Conservation (phyloP, 768 basidiomycete genomes). For the Solioccasus polychromus region DNA sequence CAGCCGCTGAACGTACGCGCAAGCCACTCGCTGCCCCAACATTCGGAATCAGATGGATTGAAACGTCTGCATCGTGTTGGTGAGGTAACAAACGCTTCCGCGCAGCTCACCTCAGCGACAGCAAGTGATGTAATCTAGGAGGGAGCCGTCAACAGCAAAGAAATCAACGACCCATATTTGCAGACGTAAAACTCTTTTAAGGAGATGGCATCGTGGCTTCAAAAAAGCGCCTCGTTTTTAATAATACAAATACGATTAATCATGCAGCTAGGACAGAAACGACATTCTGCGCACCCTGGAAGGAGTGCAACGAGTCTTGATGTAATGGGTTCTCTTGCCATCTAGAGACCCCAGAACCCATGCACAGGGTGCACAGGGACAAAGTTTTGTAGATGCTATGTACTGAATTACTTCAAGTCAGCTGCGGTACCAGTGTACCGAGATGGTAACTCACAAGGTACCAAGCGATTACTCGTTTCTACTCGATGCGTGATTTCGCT, state of each 20-base stretch:
- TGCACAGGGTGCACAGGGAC: conserved; percentile 3
- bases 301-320: conserved; percentile 8
- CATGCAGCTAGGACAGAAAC: conserved; percentile 14
- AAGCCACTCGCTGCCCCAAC: too few relatives aligned
- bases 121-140: too few relatives aligned
- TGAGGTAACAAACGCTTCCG: neutral
- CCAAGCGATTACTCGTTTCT: conserved; percentile 2
- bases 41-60: too few relatives aligned
- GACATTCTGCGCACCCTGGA: conserved; percentile 9
- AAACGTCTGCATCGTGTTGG: too few relatives aligned
- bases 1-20: neutral
- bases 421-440: neutral
- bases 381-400: neutral
- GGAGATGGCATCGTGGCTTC: conserved; percentile 1
- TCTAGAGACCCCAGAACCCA: conserved; percentile 8
- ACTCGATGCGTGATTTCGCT: neutral
- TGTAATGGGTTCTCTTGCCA: conserved; percentile 7
- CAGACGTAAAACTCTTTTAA: conserved; percentile 18
- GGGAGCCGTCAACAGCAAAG: neutral
- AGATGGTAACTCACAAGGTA: neutral
- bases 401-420: neutral
- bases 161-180: conserved; percentile 17
- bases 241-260: too few relatives aligned
- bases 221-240: too few relatives aligned
- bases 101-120: too few relatives aligned